Conservation (phyloP, 805 yeast species). For the Brettanomyces anomalus region DNA sequence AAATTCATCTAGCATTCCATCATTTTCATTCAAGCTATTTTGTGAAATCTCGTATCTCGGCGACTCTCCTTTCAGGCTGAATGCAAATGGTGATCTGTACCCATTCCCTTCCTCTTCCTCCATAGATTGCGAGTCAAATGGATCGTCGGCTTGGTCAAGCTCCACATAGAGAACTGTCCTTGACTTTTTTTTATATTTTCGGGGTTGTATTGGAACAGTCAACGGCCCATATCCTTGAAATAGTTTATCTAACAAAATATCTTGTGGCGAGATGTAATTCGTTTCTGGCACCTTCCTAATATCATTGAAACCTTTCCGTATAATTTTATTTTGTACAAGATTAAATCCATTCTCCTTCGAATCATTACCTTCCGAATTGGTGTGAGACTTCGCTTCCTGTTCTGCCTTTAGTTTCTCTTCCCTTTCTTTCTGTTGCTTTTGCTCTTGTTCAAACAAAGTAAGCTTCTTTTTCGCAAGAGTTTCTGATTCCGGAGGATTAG, state of each 20-base stretch:
- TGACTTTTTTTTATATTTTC: slow-evolving; percentile 11
- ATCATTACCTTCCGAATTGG: background rate
- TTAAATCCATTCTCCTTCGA: background rate
- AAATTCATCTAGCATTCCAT: background rate
- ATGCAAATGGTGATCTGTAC: background rate
- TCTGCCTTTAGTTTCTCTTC: slow-evolving; percentile 1
- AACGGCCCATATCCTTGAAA: slow-evolving; percentile 29
- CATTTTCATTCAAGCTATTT: background rate
- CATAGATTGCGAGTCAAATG: slow-evolving; percentile 13
- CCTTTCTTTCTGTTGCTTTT: slow-evolving; percentile 2
- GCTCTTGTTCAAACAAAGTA: slow-evolving; percentile 4
- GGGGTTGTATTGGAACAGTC: slow-evolving; percentile 23
- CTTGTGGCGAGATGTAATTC: slow-evolving; percentile 23
- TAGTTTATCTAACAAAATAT: slow-evolving; percentile 24
- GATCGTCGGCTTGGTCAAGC: slow-evolving; percentile 19
- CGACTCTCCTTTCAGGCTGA: background rate
- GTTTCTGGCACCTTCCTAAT: slow-evolving; percentile 28
- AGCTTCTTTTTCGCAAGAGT: slow-evolving; percentile 9
- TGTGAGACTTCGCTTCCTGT: too few relatives aligned
- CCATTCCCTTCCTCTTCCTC: slow-evolving; percentile 10
- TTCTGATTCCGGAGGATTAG: slow-evolving; percentile 5
- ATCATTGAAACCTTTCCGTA: slow-evolving; percentile 25
- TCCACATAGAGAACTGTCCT: slow-evolving; percentile 24
- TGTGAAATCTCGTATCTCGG: slow-evolving; percentile 1
- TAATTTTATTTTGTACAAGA: slow-evolving; percentile 4